These are phyloP conservation scores for Pythium apleroticum DNA, from an alignment of 352 stramenopile species.

Conservation along the genomic window DNA sequence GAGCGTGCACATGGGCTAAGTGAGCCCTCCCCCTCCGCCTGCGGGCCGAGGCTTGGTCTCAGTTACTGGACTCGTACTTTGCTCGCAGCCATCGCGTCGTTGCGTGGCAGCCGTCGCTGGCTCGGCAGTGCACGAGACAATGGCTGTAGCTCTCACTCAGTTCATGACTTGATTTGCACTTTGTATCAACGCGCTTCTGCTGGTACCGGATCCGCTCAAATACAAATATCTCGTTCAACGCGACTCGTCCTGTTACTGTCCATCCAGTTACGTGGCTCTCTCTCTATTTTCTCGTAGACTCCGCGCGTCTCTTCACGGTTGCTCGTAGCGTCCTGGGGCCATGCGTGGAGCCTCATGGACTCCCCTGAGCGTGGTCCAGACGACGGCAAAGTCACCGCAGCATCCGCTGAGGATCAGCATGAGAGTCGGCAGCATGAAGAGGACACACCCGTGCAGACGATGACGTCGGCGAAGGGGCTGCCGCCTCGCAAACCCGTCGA, in stretches of 20 bases:
- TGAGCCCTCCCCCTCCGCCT: not conserved
- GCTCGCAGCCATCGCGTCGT: no score
- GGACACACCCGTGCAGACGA: not conserved
- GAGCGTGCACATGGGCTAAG: conserved; percentile 84
- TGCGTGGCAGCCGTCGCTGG: no score
- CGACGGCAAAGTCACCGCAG: not conserved
- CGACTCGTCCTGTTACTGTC: no score
- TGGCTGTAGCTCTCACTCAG: no score
- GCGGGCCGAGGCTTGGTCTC: no score
- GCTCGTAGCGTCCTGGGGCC: not conserved
- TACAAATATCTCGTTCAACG: not conserved
- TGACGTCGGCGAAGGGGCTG: not conserved
- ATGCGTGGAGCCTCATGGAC: conserved; percentile 1
- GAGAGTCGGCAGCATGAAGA: conserved; percentile 10
- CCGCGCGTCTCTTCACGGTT: not conserved
- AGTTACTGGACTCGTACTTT: not conserved
- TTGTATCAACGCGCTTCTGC: not conserved
- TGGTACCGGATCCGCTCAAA: not conserved
- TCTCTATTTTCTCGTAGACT: not conserved
- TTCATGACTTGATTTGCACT: not conserved
- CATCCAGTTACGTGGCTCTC: no score
- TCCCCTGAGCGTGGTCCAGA: not conserved
- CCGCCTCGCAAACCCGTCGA: not conserved
- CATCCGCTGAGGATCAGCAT: not conserved
- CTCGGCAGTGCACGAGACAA: not conserved